Base-by-base conservation (phyloP, 805 yeast species). In the Hanseniaspora hatyaiensis region DNA sequence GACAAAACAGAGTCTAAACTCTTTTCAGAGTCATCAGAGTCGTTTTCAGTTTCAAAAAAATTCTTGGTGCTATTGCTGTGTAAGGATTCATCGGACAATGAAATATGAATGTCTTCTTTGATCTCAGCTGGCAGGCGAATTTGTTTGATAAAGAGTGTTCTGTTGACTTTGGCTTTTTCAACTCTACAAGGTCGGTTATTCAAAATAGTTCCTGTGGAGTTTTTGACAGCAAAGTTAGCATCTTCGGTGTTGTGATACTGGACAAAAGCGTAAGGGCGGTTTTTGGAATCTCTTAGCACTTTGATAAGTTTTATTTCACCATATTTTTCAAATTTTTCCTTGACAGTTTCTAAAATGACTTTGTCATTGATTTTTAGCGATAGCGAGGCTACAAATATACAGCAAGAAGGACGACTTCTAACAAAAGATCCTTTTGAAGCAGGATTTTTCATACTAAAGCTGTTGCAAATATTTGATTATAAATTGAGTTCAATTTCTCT, bases 211-310 rank as follows among this genome's bases (percentile, higher is more conserved):
- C 79, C 78, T 56, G 83, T 89, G 9, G 86, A 94, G 51, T 70
- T 69, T 16, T 60, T 63, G 46, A 86, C 71, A 0, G 95, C 96
- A 4, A 53, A 59, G 52, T 71, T 69, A 4, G 94, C 87, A 53
- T 82, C 89, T 8, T 64, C 67, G 53, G 82, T 92, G 49, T 67
- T 75, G 8, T 75, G 68, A 60, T 82, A 87, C 65, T 87, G 96
- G 39, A 87, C 95, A 70, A 87, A 87, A 0, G 95, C 95, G 64
- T 87, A 87, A 2, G 96, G 96, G 40, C 95, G 70, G 57, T 82
- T 81, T 19, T 77, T 70, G 13, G 82, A 77, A 65, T 87, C 95
- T 47, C 95, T 69, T 50, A 87, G 69, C 2, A 87, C 95, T 58
- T 87, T 87, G 13, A 85, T 94, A 19, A 80, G 66, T 1, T 78